Conservation (phyloP, 2,329 filamentous ascomycete species). For the Calonectria montana region DNA sequence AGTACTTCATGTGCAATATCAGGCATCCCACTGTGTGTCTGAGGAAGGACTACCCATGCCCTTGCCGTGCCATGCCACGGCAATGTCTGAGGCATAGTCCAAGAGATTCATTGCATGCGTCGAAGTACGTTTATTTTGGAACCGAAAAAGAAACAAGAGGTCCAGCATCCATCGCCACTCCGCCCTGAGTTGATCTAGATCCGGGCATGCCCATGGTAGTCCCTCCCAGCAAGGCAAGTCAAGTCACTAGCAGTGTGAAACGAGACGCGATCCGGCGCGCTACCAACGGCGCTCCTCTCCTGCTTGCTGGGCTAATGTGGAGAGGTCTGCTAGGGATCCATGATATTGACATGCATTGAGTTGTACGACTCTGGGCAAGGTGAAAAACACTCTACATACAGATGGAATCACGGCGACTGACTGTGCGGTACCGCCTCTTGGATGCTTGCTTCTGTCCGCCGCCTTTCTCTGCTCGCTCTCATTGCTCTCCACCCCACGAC, state of each 20-base stretch:
- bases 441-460: background rate
- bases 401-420: background rate
- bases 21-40: constrained; percentile 5
- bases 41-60: constrained; percentile 13
- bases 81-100: background rate
- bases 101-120: constrained; percentile 6
- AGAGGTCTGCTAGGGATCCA: constrained; percentile 9
- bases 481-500: constrained; percentile 10
- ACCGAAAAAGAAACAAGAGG: constrained; percentile 9
- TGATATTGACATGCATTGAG: constrained; percentile 9
- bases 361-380: background rate
- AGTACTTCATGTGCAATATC: constrained; percentile 5
- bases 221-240: background rate
- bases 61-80: background rate
- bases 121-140: background rate
- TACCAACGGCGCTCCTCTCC: constrained; percentile 8
- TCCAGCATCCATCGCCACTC: background rate
- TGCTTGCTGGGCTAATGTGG: constrained; percentile 1
- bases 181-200: constrained; percentile 1
- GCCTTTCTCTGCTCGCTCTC: constrained; percentile 8
- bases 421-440: background rate
- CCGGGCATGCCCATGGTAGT: background rate
- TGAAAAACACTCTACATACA: background rate
- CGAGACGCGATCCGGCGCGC: constrained; percentile 7
- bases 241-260: constrained; percentile 9